phyloP scores from a whole-genome alignment of 768 basidiomycete genomes.

The Mycena crocata region DNA sequence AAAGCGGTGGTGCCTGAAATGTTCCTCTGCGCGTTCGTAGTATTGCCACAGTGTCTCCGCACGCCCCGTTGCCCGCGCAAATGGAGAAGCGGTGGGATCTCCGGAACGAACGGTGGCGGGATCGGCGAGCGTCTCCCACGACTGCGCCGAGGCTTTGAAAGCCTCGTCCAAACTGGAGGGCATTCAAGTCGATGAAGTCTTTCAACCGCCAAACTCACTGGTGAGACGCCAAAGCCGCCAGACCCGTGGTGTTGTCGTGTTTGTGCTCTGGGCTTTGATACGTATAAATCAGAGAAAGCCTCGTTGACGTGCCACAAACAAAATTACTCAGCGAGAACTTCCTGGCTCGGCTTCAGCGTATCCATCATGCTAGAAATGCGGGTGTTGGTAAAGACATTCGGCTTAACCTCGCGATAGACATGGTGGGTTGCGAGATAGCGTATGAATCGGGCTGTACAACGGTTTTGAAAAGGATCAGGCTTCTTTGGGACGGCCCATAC shows the following conservation, averaged over 20 bases:
- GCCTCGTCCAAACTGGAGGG: constrained; percentile 42
- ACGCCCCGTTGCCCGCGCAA: constrained; percentile 40
- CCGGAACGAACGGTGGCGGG: constrained; percentile 39
- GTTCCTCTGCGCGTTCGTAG: constrained; percentile 37
- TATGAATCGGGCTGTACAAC: constrained; percentile 46
- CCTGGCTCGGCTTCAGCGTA: constrained; percentile 43
- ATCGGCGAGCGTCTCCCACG: constrained; percentile 47
- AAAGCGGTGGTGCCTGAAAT: constrained; percentile 40
- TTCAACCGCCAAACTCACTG: constrained; percentile 32
- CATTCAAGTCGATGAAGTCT: background rate
- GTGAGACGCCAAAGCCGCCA: constrained; percentile 40
- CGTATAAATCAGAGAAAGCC: background rate
- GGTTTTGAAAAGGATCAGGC: background rate
- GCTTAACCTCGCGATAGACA: constrained; percentile 50
- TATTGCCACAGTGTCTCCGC: constrained; percentile 41
- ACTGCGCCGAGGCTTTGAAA: constrained; percentile 44
- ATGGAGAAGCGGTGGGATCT: constrained; percentile 39
- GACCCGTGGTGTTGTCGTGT: constrained; percentile 37
- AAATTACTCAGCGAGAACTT: constrained; percentile 44
- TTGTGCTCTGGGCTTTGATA: constrained; percentile 29
- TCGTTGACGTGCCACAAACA: constrained; percentile 19
- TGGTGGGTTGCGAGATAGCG: constrained; percentile 53
- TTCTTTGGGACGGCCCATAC: too few species aligned
- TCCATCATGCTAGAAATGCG: constrained; percentile 50
- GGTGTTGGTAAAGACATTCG: constrained; percentile 53